These are phyloP conservation scores for Breviolum minutum DNA, from an alignment of 73 alveolate genomes.

Conservation along the genomic window DNA sequence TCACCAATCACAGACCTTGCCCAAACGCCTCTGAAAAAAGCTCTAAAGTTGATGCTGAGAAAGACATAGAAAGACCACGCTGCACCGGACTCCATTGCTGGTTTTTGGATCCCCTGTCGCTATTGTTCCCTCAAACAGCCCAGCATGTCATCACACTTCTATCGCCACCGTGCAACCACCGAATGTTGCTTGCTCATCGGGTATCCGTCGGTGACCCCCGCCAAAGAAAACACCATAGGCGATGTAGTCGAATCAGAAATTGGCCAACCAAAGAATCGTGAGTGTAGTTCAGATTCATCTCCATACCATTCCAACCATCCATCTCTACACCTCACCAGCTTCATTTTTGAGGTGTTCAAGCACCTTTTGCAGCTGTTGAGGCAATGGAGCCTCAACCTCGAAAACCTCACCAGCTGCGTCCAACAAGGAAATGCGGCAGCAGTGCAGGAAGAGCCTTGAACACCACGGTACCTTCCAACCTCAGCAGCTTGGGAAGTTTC, in stretches of 20 bases:
- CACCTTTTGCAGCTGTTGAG: conserved; percentile 11
- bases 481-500: background rate
- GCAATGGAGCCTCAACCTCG: conserved; percentile 50
- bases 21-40: too few species aligned
- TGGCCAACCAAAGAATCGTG: background rate
- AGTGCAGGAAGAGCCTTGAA: conserved; percentile 72
- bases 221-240: background rate
- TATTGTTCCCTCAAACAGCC: too few species aligned
- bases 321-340: background rate
- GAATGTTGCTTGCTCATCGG: background rate
- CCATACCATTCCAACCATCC: background rate
- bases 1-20: too few species aligned
- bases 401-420: conserved; percentile 53
- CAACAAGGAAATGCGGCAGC: conserved; percentile 21
- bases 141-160: too few species aligned
- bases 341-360: background rate
- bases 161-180: background rate
- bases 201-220: background rate
- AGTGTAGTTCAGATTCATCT: too few species aligned
- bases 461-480: conserved; percentile 52
- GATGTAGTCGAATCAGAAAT: background rate
- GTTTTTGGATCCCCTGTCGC: too few species aligned
- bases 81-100: too few species aligned
- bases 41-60: too few species aligned
- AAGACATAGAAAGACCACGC: too few species aligned